Base-by-base conservation (phyloP, 2,329 filamentous ascomycete genomes). In the Coniochaeta hoffmannii region DNA sequence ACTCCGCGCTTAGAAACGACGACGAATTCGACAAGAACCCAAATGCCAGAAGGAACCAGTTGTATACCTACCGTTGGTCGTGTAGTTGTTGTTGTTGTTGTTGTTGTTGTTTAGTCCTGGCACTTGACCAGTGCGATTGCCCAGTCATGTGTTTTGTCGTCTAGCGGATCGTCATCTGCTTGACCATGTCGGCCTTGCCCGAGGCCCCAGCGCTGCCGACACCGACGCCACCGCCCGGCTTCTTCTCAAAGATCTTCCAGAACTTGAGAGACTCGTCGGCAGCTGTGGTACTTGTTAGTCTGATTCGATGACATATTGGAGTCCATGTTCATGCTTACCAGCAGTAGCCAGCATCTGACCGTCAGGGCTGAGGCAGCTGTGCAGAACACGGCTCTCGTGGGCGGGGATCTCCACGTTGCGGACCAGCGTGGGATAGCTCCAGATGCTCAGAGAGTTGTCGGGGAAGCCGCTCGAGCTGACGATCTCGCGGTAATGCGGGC, bases 181-280 rank as follows among this genome's bases (percentile, higher is more conserved):
- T 97, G 69, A 85, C 85, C 80, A 93, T 88, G 66, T 89, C 85
- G 55, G 88, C 90, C 76, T 93, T 93, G 72, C 82, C 83, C 52
- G 87, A 87, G 57, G 87, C 78, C 60, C 85, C 85, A 57, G 86
- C 81, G 63, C 82, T 79, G 58, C 83, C 80, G 55, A 85, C 78
- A 51, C 84, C 82, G 53, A 86, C 82, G 58, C 82, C 76, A 57
- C 82, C 77, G 55, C 90, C 91, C 17, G 92, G 79, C 83, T 97
- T 97, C 83, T 96, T 97, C 82, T 99, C 94, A 68, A 99, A 99
- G 65, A 99, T 82, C 85, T 99, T 99, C 94, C 94, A 99, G 81
- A 99, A 99, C 78, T 99, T 99, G 72, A 99, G 81, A 68, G 88
- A 93, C 80, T 99, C 94, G 66, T 99, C 94, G 35, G 93, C 92